Percentiles rank a stretch among this genome's conserved stretches.
Conservation (phyloP, 2,329 filamentous ascomycete genomes). For the Ascochyta pisi region DNA sequence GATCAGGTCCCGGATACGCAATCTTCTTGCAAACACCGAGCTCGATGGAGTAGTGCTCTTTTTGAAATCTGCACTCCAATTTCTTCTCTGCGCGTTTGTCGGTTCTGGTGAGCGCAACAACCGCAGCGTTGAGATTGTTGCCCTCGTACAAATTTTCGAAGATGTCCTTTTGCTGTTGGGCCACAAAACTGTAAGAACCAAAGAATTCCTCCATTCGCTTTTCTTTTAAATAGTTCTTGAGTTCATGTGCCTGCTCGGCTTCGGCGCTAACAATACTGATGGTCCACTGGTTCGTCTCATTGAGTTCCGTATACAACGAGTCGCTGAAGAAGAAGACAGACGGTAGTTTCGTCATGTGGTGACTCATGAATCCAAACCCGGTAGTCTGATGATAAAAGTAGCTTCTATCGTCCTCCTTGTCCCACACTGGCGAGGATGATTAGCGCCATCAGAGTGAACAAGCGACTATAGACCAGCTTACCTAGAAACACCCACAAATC, state of each 20-base stretch:
- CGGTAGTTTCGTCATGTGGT: not conserved
- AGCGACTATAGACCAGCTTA: not conserved
- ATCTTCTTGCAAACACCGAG: not conserved
- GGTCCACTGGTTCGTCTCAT: not conserved
- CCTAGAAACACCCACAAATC: no score
- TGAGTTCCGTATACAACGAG: not conserved
- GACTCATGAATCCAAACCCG: conserved; percentile 1
- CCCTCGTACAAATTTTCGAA: not conserved
- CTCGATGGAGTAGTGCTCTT: not conserved
- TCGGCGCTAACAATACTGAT: not conserved
- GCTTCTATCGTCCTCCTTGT: not conserved
- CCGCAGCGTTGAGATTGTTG: not conserved
- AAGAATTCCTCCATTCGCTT: not conserved
- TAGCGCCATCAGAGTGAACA: not conserved
- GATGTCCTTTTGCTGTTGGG: not conserved
- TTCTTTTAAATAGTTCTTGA: not conserved
- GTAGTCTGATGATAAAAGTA: conserved; percentile 7
- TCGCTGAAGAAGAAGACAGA: conserved; percentile 4
- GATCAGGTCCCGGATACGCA: not conserved
- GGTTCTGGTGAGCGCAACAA: not conserved
- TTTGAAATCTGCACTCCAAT: not conserved
- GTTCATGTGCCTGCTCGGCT: not conserved
- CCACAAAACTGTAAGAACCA: not conserved
- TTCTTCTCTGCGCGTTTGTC: not conserved
- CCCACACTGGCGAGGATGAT: conserved; percentile 1